Base-by-base conservation (phyloP, 129 eudicot species). In the Deinandra increscens region DNA sequence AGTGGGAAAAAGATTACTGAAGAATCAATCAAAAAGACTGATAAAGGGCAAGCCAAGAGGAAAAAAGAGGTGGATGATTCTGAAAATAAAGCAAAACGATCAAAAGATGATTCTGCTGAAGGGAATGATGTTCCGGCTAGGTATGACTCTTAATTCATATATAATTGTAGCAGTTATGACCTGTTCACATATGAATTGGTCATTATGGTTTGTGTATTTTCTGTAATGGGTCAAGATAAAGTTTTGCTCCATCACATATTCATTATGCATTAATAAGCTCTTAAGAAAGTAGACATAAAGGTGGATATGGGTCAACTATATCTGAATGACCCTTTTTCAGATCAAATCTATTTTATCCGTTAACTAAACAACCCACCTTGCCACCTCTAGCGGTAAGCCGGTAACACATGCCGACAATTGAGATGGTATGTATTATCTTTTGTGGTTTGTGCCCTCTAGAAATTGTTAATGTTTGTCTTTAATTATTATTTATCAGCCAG, bases 31-130 rank as follows among this genome's bases (percentile, higher is more conserved):
- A 75, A 9, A 18, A 79, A 78, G 74, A 69, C 12, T 12, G 54
- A 65, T 18, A 74, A 58, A 31, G 83, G 77, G 43, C 71, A 79
- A 77, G 48, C 53, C 29, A 75, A 73, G 59, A 73, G 75, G 69
- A 86, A 80, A 77, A 78, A 74, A 39, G 81, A 20, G 54, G 75
- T 59, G 22, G 76, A 54, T 50, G 88, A 77, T 23, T 66, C 44
- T 73, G 80, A 46, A 69, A 75, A 31, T 39, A 63, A 65, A 14
- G 66, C 75, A 62, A 91, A 91, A 81, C 79, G 96, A 66, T 88
- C 84, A 83, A 81, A 74, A 73, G 85, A 84, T 67, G 84, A 81
- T 80, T 75, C 74, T 53, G 73, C 53, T 42, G 64, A 37, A 69
- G 83, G 73, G 9, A 9, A 56, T 48, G 84, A 66, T 46, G 73